Evolutionary conservation across 2,329 filamentous ascomycete species (phyloP), one percentile per base, ranked within the genome.

Genomic region (Penicillium oxalicum): DNA sequence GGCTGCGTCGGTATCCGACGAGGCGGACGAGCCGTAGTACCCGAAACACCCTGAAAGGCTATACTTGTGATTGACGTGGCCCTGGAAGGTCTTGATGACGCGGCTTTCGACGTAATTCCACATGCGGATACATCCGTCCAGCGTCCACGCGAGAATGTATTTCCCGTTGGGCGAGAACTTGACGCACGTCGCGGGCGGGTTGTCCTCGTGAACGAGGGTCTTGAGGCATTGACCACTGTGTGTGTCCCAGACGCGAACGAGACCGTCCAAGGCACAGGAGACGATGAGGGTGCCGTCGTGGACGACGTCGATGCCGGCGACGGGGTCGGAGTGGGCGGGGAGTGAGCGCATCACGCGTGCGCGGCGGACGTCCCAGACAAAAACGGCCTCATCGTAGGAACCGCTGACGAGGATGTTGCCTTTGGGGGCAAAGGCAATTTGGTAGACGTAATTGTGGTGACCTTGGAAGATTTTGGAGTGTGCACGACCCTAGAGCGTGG

Each of bases 51-150:
- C 88, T 2, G 82, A 82, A n/a, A 97, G 77, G 56, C 88, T 91
- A 70, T 87, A 97, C 52, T 84, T 84, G 47, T 82, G 77, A 67
- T 98, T 98, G 47, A 75, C 73, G 63, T 97, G 93, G 0, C 93
- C 93, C 66, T 96, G 90, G 69, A 97, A 98, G 11, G 93, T 98
- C 77, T 98, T 98, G 62, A 95, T 86, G 59, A 93, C 93, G 27
- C 84, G 83, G 6, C 91, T 91, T 34, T 89, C 83, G 7, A 95
- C 86, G 65, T 97, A 98, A 68, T 96, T 88, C 93, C 93, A 98
- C 24, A 98, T 75, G 2, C 93, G 83, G 40, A 98, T 80, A 64
- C 87, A 91, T 52, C 84, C 87, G 73, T 98, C 93, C 56, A 96
- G 78, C 54, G 88, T 95, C 70, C 87, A 95, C 9, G 93, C 91